phyloP scores from a whole-genome alignment of 2,329 filamentous ascomycete species.

The Cladosporium sp. region DNA sequence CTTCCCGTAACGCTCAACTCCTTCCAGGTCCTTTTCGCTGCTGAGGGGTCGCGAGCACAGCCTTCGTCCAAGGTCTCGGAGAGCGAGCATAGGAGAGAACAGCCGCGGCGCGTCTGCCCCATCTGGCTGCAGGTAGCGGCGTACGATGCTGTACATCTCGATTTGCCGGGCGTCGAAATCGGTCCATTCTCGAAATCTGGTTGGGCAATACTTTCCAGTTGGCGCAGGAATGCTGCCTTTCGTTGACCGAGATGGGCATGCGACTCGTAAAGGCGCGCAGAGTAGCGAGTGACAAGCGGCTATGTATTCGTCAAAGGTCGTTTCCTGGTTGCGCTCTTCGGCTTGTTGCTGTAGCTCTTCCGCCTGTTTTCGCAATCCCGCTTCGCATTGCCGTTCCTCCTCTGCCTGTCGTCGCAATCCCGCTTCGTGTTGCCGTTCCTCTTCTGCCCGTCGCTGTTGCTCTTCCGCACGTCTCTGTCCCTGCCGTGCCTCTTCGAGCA shows the following conservation, averaged over 20 bases:
- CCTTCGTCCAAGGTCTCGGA: slow-evolving; percentile 6
- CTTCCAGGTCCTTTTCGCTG: slow-evolving; percentile 14
- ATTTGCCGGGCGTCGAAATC: slow-evolving; percentile 9
- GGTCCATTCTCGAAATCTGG: slow-evolving; percentile 5
- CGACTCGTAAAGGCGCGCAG: slow-evolving; percentile 7
- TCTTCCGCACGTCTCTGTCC: slow-evolving; percentile 2
- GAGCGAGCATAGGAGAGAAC: slow-evolving; percentile 2
- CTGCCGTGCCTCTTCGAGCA: neutral
- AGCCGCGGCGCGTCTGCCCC: slow-evolving; percentile 6
- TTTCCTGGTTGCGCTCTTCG: slow-evolving; percentile 1
- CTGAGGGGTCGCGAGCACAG: slow-evolving; percentile 3
- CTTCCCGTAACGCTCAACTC: slow-evolving; percentile 6
- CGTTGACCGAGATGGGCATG: neutral
- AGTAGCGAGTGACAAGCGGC: slow-evolving; percentile 2
- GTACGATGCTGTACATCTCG: neutral
- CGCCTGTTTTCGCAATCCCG: neutral
- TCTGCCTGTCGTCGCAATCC: neutral
- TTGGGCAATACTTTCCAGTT: slow-evolving; percentile 8
- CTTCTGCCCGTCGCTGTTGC: neutral
- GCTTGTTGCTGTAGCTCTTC: neutral
- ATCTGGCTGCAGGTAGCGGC: neutral
- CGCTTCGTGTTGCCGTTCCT: neutral
- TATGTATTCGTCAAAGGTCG: slow-evolving; percentile 9
- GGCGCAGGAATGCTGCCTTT: slow-evolving; percentile 9
- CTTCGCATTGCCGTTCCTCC: neutral